phyloP scores from a whole-genome alignment of 768 basidiomycete genomes.

The Jaapia argillacea region DNA sequence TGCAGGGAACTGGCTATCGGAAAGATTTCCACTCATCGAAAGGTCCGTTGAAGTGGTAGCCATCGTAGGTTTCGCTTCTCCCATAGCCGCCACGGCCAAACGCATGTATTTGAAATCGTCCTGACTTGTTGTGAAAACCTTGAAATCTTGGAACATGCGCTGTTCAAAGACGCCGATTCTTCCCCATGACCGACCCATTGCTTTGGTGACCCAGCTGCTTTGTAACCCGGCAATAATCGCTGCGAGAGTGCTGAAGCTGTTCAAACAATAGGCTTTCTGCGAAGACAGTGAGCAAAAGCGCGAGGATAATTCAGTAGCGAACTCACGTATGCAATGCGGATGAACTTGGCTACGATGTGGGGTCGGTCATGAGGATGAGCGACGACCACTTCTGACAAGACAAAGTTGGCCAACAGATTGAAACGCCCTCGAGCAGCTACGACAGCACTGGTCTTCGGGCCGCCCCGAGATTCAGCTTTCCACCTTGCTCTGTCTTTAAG shows the following conservation, averaged over 20 bases:
- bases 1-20: slow-evolving; percentile 27
- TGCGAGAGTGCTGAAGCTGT: slow-evolving; percentile 70
- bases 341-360: slow-evolving; percentile 64
- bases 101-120: slow-evolving; percentile 74
- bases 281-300: not conserved
- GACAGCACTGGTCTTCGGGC: slow-evolving; percentile 60
- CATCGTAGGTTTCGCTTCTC: slow-evolving; percentile 53
- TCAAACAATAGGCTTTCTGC: slow-evolving; percentile 73
- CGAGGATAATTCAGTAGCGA: not conserved
- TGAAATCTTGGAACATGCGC: slow-evolving; percentile 66
- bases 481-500: slow-evolving; percentile 63
- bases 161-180: slow-evolving; percentile 61
- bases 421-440: slow-evolving; percentile 72
- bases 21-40: slow-evolving; percentile 33
- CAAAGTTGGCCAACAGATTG: slow-evolving; percentile 77
- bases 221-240: slow-evolving; percentile 74
- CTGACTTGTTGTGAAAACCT: slow-evolving; percentile 46
- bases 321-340: slow-evolving; percentile 79
- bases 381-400: slow-evolving; percentile 70
- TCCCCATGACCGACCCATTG: slow-evolving; percentile 59
- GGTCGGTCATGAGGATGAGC: slow-evolving; percentile 59
- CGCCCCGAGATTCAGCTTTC: slow-evolving; percentile 50
- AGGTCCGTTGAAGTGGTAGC: slow-evolving; percentile 43
- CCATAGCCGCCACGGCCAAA: slow-evolving; percentile 48
- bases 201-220: slow-evolving; percentile 55